Base-by-base conservation (phyloP, 257 asterid genomes). In the Solanum megistacrolobum region DNA sequence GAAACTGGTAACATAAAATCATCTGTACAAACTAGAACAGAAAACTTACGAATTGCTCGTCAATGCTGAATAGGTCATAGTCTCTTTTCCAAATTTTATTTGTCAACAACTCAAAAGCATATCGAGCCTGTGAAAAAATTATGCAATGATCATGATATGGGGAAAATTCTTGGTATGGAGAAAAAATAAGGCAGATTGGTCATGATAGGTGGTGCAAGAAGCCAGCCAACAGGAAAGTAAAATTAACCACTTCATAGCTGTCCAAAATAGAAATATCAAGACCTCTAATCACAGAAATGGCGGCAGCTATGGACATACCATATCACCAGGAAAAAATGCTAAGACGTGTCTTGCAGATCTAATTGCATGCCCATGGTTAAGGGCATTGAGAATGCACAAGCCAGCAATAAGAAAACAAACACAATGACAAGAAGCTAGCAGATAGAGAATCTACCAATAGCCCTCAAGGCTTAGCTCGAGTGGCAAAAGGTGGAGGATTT, bases 51-150 rank as follows among this genome's bases (percentile, higher is more conserved):
- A 52, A 48, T 69, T 94, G 93, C 90, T 97, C 99, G 48, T 97
- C 99, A 23, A 96, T 92, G 87, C 91, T 93, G 90, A 87, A 95
- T 87, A 92, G 35, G 92, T 97, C 99, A 83, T 97, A 96, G 87
- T 97, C 99, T 93, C 99, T 93, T 95, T 96, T 96, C 98, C 95
- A 90, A n/a, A 92, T 38, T 90, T 92, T 91, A 92, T 97, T 92
- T 73, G 98, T 88, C 92, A 96, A 93, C 90, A 97, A 89, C 95
- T 97, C 99, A 89, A 90, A 97, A 48, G 99, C 98, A 93, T 97
- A 97, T 69, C 88, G 98, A 86, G 93, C 98, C 99, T 97, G 97
- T 87, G 90, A 92, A 91, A 91, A 86, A 87, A 84, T 83, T 55
- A 87, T 25, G 8, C 20, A 69, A 35, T 10, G n/a, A 29, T 81